Evolutionary conservation across 1,284 basidiomycete genomes (phyloP).

Genomic region (Malassezia sympodialis): DNA sequence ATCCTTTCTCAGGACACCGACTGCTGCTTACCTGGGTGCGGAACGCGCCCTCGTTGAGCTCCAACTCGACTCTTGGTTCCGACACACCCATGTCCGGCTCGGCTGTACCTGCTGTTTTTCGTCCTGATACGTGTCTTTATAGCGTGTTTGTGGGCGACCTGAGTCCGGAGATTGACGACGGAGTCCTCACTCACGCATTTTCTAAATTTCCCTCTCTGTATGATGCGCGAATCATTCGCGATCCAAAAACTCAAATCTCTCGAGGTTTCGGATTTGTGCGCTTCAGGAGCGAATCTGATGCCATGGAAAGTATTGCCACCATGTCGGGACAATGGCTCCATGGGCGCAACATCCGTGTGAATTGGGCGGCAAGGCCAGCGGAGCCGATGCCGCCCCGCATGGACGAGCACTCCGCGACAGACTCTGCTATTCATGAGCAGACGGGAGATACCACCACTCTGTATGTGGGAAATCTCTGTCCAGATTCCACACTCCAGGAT

Average conservation of each 20-base stretch:
- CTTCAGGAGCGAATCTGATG: slow-evolving; percentile 90
- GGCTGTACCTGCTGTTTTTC: not conserved
- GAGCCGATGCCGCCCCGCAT: slow-evolving; percentile 45
- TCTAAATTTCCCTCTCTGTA: slow-evolving; percentile 84
- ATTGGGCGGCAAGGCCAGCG: slow-evolving; percentile 76
- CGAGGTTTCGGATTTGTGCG: slow-evolving; percentile 86
- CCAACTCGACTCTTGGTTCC: not conserved
- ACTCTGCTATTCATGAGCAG: slow-evolving; percentile 2
- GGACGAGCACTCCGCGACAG: slow-evolving; percentile 50
- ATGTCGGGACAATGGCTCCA: slow-evolving; percentile 99
- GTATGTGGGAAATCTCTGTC: slow-evolving; percentile 95
- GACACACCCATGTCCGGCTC: not conserved
- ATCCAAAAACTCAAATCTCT: slow-evolving; percentile 97
- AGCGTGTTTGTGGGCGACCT: slow-evolving; percentile 98
- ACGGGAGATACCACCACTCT: slow-evolving; percentile 87
- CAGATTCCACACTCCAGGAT: slow-evolving; percentile 86
- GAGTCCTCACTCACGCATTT: slow-evolving; percentile 91
- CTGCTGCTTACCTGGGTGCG: slow-evolving; percentile 47
- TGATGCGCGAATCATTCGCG: slow-evolving; percentile 99
- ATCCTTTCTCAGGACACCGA: slow-evolving; percentile 85
- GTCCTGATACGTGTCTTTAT: slow-evolving; percentile 56
- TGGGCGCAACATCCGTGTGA: slow-evolving; percentile 90
- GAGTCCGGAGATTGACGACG: slow-evolving; percentile 92
- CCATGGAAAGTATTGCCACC: slow-evolving; percentile 90
- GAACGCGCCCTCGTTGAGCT: not conserved